Evolutionary conservation across 2,329 filamentous ascomycete species (phyloP).

Genomic region (Trichoderma semiorbis): DNA sequence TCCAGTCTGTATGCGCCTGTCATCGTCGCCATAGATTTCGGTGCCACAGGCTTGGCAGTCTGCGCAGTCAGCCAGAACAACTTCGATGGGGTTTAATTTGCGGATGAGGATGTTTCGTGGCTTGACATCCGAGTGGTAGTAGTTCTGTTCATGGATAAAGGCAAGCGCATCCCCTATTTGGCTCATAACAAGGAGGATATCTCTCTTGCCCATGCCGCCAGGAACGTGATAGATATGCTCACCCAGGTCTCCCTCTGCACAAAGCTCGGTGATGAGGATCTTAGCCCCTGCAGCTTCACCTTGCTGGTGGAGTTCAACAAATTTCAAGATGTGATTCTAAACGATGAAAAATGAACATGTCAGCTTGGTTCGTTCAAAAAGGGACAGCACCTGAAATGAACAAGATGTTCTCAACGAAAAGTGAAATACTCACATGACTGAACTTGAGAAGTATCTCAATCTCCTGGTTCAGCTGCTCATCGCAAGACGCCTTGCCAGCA

Average conservation of each 20-base stretch:
- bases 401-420: neutral
- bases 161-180: conserved; percentile 28
- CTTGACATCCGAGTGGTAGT: conserved; percentile 33
- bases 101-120: conserved; percentile 33
- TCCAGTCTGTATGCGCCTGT: conserved; percentile 22
- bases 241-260: conserved; percentile 29
- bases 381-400: neutral
- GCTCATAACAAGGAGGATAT: conserved; percentile 23
- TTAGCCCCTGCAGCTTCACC: conserved; percentile 16
- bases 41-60: conserved; percentile 25
- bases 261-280: conserved; percentile 33
- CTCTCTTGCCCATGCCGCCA: conserved; percentile 14
- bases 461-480: conserved; percentile 26
- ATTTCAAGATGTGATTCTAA: conserved; percentile 30
- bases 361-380: neutral
- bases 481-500: conserved; percentile 30
- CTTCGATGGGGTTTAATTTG: conserved; percentile 26
- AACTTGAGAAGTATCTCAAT: conserved; percentile 23
- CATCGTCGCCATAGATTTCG: neutral
- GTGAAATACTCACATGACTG: conserved; percentile 26
- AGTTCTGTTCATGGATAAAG: conserved; percentile 26
- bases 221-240: conserved; percentile 25
- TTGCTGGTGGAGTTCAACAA: conserved; percentile 29
- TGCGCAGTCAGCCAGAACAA: conserved; percentile 32
- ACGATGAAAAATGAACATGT: neutral